Evolutionary conservation across 345 rosid species (phyloP), one percentile per base, ranked within the genome.

Genomic region (Hibiscus mutabilis): DNA sequence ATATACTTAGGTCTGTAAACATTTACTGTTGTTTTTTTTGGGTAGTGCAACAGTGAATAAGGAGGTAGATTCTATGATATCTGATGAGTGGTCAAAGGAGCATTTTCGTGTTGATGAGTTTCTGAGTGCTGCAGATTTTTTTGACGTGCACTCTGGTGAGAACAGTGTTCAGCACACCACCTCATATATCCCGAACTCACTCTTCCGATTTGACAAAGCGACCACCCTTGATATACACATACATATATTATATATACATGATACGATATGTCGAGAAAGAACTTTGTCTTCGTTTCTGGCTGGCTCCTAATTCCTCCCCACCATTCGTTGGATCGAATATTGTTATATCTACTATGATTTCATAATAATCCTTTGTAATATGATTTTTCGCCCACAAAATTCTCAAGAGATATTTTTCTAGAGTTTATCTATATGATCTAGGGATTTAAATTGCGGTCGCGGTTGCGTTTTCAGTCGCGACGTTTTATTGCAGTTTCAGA

Each of bases 91-190:
- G 71, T 31, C 55, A 19, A 18, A n/a, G 2, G 27, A 29, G 31
- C 31, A 51, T 19, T 24, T 24, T 24, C 57, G 56, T 24, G 47
- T 8, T 42, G 47, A 42, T 9, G 11, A 11, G 15, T 46, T 46
- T 1, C 7, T 66, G 57, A 66, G 58, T 66, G 70, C 22, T 47
- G 70, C 70, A 67, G 70, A 4, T 67, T 49, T 37, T 3, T 68
- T 68, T 68, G 18, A 68, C 72, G 72, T 68, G 72, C 72, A 68
- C 72, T 51, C 72, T 52, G 72, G 61, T 68, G 61, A 68, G 60
- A 68, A 68, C 71, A 68, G 71, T 52, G 71, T 31, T 33, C 31
- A n/a, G 2, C 44, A 5, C 63, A 14, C 40, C 21, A 21, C 33
- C 35, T 14, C 31, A 7, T 24, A 3, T 24, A 4, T 29, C 44